phyloP scores from a whole-genome alignment of 2,329 filamentous ascomycete species.

The Neoascochyta sp. region DNA sequence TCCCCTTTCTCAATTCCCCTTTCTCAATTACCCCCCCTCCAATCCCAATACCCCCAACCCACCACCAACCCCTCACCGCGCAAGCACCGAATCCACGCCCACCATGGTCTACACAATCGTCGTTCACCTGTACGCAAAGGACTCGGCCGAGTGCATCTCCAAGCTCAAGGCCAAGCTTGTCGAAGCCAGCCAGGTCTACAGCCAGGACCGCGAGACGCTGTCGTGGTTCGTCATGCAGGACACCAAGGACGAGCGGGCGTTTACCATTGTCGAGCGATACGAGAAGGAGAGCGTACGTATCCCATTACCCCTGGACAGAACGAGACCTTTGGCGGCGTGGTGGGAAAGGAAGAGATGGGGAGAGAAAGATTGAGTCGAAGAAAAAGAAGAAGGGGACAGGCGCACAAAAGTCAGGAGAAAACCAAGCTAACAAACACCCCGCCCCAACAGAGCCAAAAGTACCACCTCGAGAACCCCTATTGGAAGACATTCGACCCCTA shows the following conservation, averaged over 20 bases:
- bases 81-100: conserved; percentile 1
- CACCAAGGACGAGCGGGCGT: conserved; percentile 62
- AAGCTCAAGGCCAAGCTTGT: conserved; percentile 69
- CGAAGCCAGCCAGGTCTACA: conserved; percentile 70
- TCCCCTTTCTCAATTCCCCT: too few relatives aligned
- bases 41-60: too few relatives aligned
- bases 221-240: conserved; percentile 76
- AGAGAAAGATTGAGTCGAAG: too few relatives aligned
- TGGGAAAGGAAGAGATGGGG: too few relatives aligned
- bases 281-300: conserved; percentile 60
- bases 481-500: conserved; percentile 75
- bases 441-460: conserved; percentile 42
- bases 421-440: not conserved
- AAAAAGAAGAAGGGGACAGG: too few relatives aligned
- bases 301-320: too few relatives aligned
- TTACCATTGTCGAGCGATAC: conserved; percentile 74
- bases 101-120: conserved; percentile 66
- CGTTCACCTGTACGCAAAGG: conserved; percentile 67
- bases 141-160: conserved; percentile 59
- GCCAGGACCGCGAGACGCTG: conserved; percentile 64
- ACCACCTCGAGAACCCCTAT: conserved; percentile 60
- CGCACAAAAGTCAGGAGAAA: too few relatives aligned
- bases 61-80: too few relatives aligned
- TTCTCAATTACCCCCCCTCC: too few relatives aligned
- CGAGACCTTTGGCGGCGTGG: too few relatives aligned